Base-by-base conservation (phyloP, 2,329 filamentous ascomycete genomes). In the Hymenoscyphus linearis region DNA sequence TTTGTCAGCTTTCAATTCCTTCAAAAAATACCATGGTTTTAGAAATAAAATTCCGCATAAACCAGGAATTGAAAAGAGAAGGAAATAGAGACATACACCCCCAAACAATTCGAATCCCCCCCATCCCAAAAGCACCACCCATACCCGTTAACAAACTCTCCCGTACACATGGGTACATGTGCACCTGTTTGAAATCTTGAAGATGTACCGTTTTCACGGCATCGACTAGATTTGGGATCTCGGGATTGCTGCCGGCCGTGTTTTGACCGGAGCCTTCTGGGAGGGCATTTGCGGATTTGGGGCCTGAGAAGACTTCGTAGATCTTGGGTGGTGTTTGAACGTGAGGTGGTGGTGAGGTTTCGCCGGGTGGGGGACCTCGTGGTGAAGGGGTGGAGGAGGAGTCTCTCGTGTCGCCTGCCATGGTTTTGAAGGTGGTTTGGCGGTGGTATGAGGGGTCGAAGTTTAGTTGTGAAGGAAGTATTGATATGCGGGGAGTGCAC, bases 131-230 rank as follows among this genome's bases (percentile, higher is more conserved):
- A 3, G 91, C 95, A 2, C 85, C 82, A 0, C 85, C 89, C 69
- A 99, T 96, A 26, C 92, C 95, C 1, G 89, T 86, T 68, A 98
- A 78, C 58, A 96, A 80, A 2, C 90, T 88, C 72, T 96, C 88
- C 64, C 93, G 82, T 22, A 91, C 89, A 74, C 95, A 98, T 0
- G 93, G 93, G 61, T 86, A 83, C 74, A 89, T 88, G 74, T 93
- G 87, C 58, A 96, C 79, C 52, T 85, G 84, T 52, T 85, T 74
- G 65, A 93, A 89, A 70, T 93, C 90, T 44, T 87, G 80, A 44
- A 80, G 72, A 64, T 85, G 85, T 64, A 93, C 86, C 55, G 81
- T 84, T 64, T 85, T 82, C 56, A 93, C 78, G 0, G 85, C 89
- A 50, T 91, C 86, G 40, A 75, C 74, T n/a, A 86, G 68, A 55